Conservation (phyloP, 192 early-diverging fungal species). For the Pilaira anomala region DNA sequence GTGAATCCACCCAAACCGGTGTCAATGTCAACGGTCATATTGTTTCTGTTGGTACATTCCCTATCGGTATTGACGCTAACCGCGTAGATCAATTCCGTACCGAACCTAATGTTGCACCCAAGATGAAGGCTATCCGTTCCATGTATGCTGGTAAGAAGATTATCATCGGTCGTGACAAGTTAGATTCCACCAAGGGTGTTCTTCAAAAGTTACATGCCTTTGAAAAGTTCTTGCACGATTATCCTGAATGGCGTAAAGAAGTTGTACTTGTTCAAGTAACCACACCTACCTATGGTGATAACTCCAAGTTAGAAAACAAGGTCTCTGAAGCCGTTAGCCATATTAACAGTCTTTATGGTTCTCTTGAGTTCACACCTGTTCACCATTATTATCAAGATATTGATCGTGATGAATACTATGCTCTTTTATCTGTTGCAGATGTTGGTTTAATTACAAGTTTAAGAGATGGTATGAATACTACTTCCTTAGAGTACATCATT, state of each 20-base stretch:
- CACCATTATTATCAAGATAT: constrained; percentile 91
- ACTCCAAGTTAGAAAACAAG: constrained; percentile 74
- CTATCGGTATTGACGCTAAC: constrained; percentile 93
- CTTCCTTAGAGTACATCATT: constrained; percentile 89
- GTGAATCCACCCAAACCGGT: constrained; percentile 89
- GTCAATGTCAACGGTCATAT: constrained; percentile 81
- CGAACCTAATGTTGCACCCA: constrained; percentile 58
- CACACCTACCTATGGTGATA: constrained; percentile 71
- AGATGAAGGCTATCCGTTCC: constrained; percentile 79
- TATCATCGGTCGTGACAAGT: constrained; percentile 92
- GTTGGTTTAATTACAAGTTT: constrained; percentile 89
- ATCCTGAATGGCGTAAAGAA: constrained; percentile 90
- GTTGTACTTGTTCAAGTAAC: constrained; percentile 95
- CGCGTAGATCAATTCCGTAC: constrained; percentile 65
- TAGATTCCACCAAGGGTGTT: constrained; percentile 93
- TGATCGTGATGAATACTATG: constrained; percentile 95
- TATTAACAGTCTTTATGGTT: constrained; percentile 93
- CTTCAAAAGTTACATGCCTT: constrained; percentile 92
- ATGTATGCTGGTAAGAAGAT: constrained; percentile 90
- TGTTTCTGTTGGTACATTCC: constrained; percentile 88
- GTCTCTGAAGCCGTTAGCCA: constrained; percentile 85
- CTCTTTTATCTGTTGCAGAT: constrained; percentile 91
- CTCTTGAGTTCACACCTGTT: constrained; percentile 92
- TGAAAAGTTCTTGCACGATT: constrained; percentile 84
- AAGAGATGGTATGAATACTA: constrained; percentile 98